Evolutionary conservation across 768 basidiomycete species (phyloP).

Genomic region (Termitomyces sp.): DNA sequence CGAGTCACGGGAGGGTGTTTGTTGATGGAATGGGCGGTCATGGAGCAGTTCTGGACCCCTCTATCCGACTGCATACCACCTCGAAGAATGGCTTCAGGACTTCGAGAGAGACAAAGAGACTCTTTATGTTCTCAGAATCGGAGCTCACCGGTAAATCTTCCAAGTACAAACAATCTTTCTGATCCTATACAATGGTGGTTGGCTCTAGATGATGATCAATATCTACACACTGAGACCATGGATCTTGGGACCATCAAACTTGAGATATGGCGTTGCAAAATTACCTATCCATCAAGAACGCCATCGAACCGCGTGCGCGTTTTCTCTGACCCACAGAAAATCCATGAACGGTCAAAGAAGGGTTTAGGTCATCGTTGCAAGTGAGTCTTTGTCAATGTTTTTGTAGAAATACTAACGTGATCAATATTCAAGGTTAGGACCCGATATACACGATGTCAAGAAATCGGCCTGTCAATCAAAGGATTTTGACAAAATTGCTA

Average conservation of each 20-base stretch:
- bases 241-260: slow-evolving; percentile 17
- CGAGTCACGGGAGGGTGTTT: slow-evolving; percentile 2
- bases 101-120: slow-evolving; percentile 9
- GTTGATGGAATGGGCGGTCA: slow-evolving; percentile 13
- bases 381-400: not conserved
- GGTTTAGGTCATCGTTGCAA: slow-evolving; percentile 11
- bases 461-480: fast-evolving
- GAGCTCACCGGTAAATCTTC: slow-evolving; percentile 18
- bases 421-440: not conserved
- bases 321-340: slow-evolving; percentile 6
- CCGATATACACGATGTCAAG: not conserved
- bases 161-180: not conserved
- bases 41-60: not conserved
- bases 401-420: not conserved
- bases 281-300: not conserved
- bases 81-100: not conserved
- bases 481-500: not conserved
- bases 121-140: slow-evolving; percentile 18
- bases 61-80: not conserved
- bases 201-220: slow-evolving; percentile 20
- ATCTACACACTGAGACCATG: slow-evolving; percentile 7
- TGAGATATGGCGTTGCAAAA: slow-evolving; percentile 1
- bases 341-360: slow-evolving; percentile 20
- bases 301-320: not conserved
- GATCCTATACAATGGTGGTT: not conserved